Percentiles rank a stretch among this genome's conserved stretches.
Conservation (phyloP, 1,284 basidiomycete genomes). For the Rhodotorula sp. region DNA sequence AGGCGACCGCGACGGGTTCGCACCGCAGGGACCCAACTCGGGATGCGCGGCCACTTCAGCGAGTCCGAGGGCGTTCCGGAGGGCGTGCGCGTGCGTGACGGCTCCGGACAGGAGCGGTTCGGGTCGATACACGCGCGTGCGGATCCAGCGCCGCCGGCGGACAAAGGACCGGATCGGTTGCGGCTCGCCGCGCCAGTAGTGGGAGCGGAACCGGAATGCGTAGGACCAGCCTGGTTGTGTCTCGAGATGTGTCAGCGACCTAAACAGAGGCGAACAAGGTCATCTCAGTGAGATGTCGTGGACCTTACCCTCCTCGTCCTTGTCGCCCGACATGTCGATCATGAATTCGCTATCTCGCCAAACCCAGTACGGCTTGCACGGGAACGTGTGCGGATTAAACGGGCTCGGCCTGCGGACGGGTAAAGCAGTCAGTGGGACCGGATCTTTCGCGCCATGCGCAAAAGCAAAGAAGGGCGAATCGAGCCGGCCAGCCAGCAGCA, state of each 20-base stretch:
- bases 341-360: slow-evolving; percentile 38
- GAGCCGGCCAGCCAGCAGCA: neutral
- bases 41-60: neutral
- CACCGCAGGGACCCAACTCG: neutral
- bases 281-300: too few relatives aligned
- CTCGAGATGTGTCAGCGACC: neutral
- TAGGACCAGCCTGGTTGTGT: slow-evolving; percentile 28
- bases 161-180: slow-evolving; percentile 29
- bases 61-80: neutral
- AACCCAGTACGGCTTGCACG: slow-evolving; percentile 34
- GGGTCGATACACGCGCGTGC: slow-evolving; percentile 28
- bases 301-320: slow-evolving; percentile 32
- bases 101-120: neutral
- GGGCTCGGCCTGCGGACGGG: slow-evolving; percentile 9
- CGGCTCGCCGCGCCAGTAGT: slow-evolving; percentile 34
- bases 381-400: slow-evolving; percentile 26
- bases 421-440: neutral
- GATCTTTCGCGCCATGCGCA: too few relatives aligned
- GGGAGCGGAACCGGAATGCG: slow-evolving; percentile 30
- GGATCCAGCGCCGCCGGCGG: slow-evolving; percentile 33
- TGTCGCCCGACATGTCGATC: slow-evolving; percentile 38
- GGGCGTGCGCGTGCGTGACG: neutral
- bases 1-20: neutral
- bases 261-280: neutral
- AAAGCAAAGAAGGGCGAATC: too few relatives aligned